Evolutionary conservation across 176 grass and related monocot species (phyloP), one percentile per base, ranked within the genome.

Genomic region (Panicum miliaceum): DNA sequence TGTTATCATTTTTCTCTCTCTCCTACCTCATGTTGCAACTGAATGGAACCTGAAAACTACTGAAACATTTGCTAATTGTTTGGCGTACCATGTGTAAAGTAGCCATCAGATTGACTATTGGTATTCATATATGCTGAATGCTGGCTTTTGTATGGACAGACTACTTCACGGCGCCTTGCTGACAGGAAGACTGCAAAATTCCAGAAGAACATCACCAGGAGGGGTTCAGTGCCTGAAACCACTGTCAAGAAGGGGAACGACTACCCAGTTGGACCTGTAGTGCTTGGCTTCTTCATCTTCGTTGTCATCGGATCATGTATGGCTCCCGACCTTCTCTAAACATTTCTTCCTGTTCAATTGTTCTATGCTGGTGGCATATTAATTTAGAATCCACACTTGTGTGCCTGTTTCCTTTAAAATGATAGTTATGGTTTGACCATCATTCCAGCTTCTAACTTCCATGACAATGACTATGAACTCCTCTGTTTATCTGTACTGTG

Each of bases 271-370:
- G 90, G 90, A 66, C 90, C 90, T 80, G 2, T 92, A 2, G 74
- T 86, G 4, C 86, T 92, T 29, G 90, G 90, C 34, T 92, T 92
- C 79, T 92, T 92, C 78, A 40, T 92, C 68, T 92, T 92, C 74
- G 90, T 92, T 2, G 90, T 92, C 73, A 83, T 92, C 2, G 86
- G 90, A 89, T 92, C 90, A 92, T 92, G 90, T 92, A 89, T 38
- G 90, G 68, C 16, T 57, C 68, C 73, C 42, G 52, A 60, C 50
- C 64, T 47, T 71, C 20, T 73, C 29, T 61, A 4, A 7, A 16
- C 58, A 2, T 42, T 48, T 4, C 43, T 75, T 20, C 8, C 3
- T 76, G 36, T 35, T 40, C 13, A 53, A 22, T 32, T 81, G 51
- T 29, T 8, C 22, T 45, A 40, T 27, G 42, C 14, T 37, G 23